Evolutionary conservation across 805 yeast genomes (phyloP).

Genomic region (Barnettozyma pratensis): DNA sequence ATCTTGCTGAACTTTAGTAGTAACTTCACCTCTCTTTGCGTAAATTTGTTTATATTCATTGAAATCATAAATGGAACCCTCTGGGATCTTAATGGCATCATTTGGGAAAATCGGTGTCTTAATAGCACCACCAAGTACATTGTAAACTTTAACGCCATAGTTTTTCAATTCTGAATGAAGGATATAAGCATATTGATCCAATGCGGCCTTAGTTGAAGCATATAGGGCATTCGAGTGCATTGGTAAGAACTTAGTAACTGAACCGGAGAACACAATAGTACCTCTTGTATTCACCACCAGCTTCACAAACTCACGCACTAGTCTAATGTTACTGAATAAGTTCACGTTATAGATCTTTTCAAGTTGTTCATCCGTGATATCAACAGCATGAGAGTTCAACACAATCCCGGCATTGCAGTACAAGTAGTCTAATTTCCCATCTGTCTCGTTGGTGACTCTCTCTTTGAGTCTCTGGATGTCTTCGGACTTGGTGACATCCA

Average conservation of each 20-base stretch:
- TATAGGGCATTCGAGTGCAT: slow-evolving; percentile 34
- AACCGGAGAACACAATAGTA: slow-evolving; percentile 35
- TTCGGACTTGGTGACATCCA: slow-evolving; percentile 32
- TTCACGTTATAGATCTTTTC: slow-evolving; percentile 28
- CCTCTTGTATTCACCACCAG: slow-evolving; percentile 34
- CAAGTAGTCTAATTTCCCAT: slow-evolving; percentile 32
- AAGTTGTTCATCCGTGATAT: slow-evolving; percentile 27
- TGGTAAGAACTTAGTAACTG: slow-evolving; percentile 33
- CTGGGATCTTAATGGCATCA: slow-evolving; percentile 7
- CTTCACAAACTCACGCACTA: slow-evolving; percentile 32
- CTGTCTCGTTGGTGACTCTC: slow-evolving; percentile 20
- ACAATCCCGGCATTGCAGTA: slow-evolving; percentile 39
- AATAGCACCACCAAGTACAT: slow-evolving; percentile 39
- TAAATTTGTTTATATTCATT: slow-evolving; percentile 15
- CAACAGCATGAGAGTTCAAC: slow-evolving; percentile 28
- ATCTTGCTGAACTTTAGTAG: slow-evolving; percentile 1
- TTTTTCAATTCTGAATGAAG: slow-evolving; percentile 36
- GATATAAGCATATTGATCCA: slow-evolving; percentile 34
- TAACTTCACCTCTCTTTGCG: slow-evolving; percentile 6
- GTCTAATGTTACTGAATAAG: slow-evolving; percentile 34
- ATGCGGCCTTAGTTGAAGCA: slow-evolving; percentile 38
- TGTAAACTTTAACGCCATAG: slow-evolving; percentile 36
- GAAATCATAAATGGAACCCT: slow-evolving; percentile 19
- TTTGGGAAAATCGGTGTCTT: slow-evolving; percentile 28
- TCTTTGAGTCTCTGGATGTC: slow-evolving; percentile 25